Evolutionary conservation across 2,329 filamentous ascomycete genomes (phyloP), one percentile per base, ranked within the genome.

Genomic region (Daldinia sp.): DNA sequence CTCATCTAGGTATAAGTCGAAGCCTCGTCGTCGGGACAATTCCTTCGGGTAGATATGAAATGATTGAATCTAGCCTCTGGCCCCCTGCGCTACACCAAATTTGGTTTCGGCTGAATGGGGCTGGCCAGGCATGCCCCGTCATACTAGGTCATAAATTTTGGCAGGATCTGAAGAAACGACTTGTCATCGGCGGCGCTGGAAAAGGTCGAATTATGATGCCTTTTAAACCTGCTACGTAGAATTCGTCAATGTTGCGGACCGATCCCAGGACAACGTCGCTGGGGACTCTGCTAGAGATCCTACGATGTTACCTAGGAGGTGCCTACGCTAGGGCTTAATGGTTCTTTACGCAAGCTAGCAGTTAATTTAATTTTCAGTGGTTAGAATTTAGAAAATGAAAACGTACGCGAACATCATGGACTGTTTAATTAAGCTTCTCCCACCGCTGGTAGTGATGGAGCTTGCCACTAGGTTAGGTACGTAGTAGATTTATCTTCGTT

Each of bases 401-500:
- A 23, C 7, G 4, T 13, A 43, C 19, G 11, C 11, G n/a, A 34
- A 35, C 30, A 35, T 34, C 48, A 50, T 23, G 17, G 32, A 25
- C 30, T 27, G 15, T 27, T 11, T 23, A n/a, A 7, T 37, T 15
- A 15, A 51, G 7, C 17, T 23, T 25, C n/a, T 9, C n/a, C 17
- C 15, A 11, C 30, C n/a, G 21, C 21, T 48, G 15, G 30, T 21
- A 9, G 30, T 21, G 17, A 32, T 51, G n/a, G 35, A 27, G 32
- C 10, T 21, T 17, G 10, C 34, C 10, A 54, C 15, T 39, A n/a
- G n/a, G n/a, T n/a, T n/a, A n/a, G n/a, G n/a, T n/a, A 27, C 17
- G 30, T 17, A 21, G 49, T n/a, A 25, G 43, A 32, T 45, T 48
- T 61, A 67, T 61, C 58, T 56, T 50, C 57, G 61, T 17, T 67